Evolutionary conservation across 345 rosid species (phyloP).

Genomic region (Sisymbrium altissimum): DNA sequence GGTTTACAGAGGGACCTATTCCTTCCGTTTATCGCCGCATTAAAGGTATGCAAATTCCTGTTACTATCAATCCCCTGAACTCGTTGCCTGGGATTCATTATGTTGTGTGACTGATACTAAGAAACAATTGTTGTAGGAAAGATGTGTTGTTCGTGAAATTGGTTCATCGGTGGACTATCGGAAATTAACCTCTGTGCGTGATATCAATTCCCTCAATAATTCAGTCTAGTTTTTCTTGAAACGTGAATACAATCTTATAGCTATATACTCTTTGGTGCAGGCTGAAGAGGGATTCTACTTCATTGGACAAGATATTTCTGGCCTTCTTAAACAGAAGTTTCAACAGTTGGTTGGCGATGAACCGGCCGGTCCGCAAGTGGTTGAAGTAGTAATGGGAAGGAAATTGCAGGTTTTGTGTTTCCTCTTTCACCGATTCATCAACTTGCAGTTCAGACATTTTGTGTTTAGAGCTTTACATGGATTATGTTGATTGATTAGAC

Average conservation of each 20-base stretch:
- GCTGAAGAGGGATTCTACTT: conserved; percentile 94
- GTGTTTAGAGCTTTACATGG: conserved; percentile 3
- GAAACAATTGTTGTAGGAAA: conserved; percentile 55
- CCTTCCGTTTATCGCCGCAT: conserved; percentile 75
- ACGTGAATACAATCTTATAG: neutral
- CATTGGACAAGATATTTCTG: conserved; percentile 59
- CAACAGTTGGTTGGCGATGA: conserved; percentile 56
- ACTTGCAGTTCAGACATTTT: neutral
- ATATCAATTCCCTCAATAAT: neutral
- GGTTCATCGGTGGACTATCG: conserved; percentile 89
- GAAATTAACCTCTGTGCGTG: conserved; percentile 73
- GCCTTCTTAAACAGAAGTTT: conserved; percentile 63
- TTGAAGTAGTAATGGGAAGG: conserved; percentile 97
- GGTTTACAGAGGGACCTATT: conserved; percentile 97
- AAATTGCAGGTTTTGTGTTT: conserved; percentile 51
- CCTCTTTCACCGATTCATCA: neutral
- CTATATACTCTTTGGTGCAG: conserved; percentile 40
- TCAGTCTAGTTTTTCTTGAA: neutral
- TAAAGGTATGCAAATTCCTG: conserved; percentile 50
- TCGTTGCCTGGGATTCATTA: neutral
- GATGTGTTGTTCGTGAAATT: conserved; percentile 83
- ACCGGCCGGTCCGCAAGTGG: conserved; percentile 52
- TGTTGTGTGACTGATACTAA: neutral
- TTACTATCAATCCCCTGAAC: neutral
- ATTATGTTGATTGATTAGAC: neutral